phyloP scores from a whole-genome alignment of 257 asterid genomes.

The Solanum pinnatisectum region DNA sequence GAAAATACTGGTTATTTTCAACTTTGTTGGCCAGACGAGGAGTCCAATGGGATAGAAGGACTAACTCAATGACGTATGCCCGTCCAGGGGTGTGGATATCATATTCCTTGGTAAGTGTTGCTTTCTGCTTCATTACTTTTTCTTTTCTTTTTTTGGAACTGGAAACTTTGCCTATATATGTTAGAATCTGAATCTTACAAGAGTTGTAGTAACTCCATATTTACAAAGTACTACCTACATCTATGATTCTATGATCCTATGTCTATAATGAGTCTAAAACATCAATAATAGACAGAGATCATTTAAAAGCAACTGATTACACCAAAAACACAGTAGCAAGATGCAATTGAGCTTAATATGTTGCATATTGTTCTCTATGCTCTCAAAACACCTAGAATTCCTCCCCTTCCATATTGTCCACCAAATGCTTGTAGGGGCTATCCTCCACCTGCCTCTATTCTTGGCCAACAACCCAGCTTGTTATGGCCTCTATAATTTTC shows the following conservation, averaged over 20 bases:
- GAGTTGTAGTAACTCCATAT: neutral
- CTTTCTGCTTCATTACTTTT: constrained; percentile 1
- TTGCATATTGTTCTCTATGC: neutral
- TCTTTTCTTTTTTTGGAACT: neutral
- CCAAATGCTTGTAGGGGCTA: neutral
- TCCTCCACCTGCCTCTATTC: neutral
- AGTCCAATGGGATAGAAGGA: constrained; percentile 21
- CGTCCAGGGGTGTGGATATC: constrained; percentile 7
- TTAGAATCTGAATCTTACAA: neutral
- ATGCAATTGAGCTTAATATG: neutral
- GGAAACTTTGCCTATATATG: neutral
- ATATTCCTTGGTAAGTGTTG: constrained; percentile 15
- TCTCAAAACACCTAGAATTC: neutral
- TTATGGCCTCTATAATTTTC: neutral
- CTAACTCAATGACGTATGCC: constrained; percentile 16
- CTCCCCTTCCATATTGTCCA: neutral
- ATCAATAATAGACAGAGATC: neutral
- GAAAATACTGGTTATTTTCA: constrained; percentile 19
- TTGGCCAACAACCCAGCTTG: neutral
- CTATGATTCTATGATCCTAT: neutral
- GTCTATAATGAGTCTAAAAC: neutral
- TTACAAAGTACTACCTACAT: neutral
- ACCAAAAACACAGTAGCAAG: neutral
- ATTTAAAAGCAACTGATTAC: neutral
- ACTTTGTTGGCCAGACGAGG: constrained; percentile 19